Evolutionary conservation across 2,329 filamentous ascomycete genomes (phyloP), one percentile per base, ranked within the genome.

Genomic region (Arthrobotrys sphaeroides): DNA sequence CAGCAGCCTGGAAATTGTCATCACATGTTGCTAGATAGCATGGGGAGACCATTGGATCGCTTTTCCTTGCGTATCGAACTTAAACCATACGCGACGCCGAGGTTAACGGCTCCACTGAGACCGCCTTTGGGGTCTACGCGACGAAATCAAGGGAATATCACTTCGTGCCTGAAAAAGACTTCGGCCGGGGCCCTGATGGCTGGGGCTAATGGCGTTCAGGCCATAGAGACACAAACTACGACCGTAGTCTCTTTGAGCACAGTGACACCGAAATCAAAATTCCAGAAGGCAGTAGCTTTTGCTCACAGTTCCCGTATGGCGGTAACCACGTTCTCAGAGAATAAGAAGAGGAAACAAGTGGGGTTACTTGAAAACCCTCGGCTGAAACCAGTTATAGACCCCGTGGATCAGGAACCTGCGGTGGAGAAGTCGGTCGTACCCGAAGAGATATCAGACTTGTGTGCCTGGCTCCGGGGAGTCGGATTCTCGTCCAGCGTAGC

Each of bases 31-130:
- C 2, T 49, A 22, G 42, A 33, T 13, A 38, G 24, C 13, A 22
- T 38, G 6, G 33, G 42, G n/a, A 24, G 33, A 18, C n/a, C 16
- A 6, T 3, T 26, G 10, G 51, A 64, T 26, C 38, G 40, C 5
- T 40, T 62, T 20, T 45, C 57, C 18, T 26, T 64, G 24, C 59
- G 59, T 13, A 24, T 64, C 33, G 59, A 64, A 20, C 42, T 64
- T n/a, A 64, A 64, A 18, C 59, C 59, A 51, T 47, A 45, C 20
- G 40, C 57, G 24, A 16, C 16, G 3, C 40, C 40, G 4, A 62
- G 13, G 6, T 24, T 16, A 47, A 47, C 28, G 7, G 5, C 5
- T 12, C 5, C 24, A 3, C 59, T 38, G 10, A 12, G 33, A 20
- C 5, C 28, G 2, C 16, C 45, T 20, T 10, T 24, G 4, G 9